These are phyloP conservation scores for Suillus fuscotomentosus DNA, from an alignment of 768 basidiomycete species.

Conservation along the genomic window DNA sequence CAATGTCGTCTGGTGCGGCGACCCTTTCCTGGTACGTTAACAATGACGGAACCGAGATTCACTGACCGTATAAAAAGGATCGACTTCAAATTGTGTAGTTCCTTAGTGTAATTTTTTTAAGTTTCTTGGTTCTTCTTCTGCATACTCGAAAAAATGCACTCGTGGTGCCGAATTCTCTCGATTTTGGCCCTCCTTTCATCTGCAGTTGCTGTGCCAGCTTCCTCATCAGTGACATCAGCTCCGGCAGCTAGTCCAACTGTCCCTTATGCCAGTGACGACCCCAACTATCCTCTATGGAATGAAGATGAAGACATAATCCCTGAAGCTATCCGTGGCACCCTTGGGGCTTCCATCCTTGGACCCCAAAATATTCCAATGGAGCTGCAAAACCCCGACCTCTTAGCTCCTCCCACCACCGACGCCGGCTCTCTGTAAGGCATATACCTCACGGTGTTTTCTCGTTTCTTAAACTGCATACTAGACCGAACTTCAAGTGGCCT, in stretches of 20 bases:
- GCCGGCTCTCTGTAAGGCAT: conserved; percentile 43
- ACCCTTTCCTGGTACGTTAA: conserved; percentile 10
- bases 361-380: conserved; percentile 58
- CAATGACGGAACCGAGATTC: conserved; percentile 7
- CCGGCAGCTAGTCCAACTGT: conserved; percentile 41
- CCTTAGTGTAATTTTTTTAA: conserved; percentile 23
- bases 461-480: conserved; percentile 12
- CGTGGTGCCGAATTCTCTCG: conserved; percentile 28
- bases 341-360: conserved; percentile 51
- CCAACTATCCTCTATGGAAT: conserved; percentile 46
- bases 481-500: conserved; percentile 60
- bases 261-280: conserved; percentile 42
- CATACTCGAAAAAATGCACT: conserved; percentile 23
- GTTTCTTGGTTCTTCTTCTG: conserved; percentile 3
- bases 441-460: background rate
- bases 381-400: conserved; percentile 51
- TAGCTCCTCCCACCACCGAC: conserved; percentile 67
- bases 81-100: background rate
- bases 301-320: conserved; percentile 26
- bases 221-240: conserved; percentile 26
- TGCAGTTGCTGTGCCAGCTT: conserved; percentile 15
- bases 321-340: conserved; percentile 42
- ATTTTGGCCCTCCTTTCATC: conserved; percentile 19
- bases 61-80: conserved; percentile 23
- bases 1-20: conserved; percentile 1